These are phyloP conservation scores for Kodamaea anthophila DNA, from an alignment of 1,139 yeast genomes.

Conservation along the genomic window DNA sequence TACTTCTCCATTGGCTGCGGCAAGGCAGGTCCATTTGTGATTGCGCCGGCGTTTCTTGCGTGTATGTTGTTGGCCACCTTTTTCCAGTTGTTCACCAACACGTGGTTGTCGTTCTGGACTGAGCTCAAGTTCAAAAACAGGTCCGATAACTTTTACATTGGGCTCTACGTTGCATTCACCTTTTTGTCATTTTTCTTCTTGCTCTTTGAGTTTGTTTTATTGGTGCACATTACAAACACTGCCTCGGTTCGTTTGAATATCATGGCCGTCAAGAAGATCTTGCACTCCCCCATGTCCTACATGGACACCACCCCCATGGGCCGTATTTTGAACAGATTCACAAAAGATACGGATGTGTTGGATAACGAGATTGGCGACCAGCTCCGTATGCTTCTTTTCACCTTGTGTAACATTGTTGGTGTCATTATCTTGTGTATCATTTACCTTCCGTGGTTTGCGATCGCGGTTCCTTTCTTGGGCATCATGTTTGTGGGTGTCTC, in stretches of 20 bases:
- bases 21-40: constrained; percentile 12
- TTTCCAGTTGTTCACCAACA: constrained; percentile 58
- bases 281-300: constrained; percentile 52
- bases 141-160: constrained; percentile 60
- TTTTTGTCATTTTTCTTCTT: constrained; percentile 31
- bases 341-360: constrained; percentile 77
- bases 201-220: constrained; percentile 35
- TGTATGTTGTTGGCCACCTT: constrained; percentile 45
- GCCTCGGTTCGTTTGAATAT: constrained; percentile 37
- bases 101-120: constrained; percentile 87
- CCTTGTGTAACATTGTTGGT: constrained; percentile 53
- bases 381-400: constrained; percentile 44
- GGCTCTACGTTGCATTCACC: constrained; percentile 58
- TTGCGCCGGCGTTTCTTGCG: constrained; percentile 16
- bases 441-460: constrained; percentile 58
- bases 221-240: constrained; percentile 46
- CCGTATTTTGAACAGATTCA: constrained; percentile 60
- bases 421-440: constrained; percentile 61
- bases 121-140: constrained; percentile 44
- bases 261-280: constrained; percentile 32
- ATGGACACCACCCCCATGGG: constrained; percentile 63
- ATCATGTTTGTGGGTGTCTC: constrained; percentile 32
- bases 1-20: constrained; percentile 14
- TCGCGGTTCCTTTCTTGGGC: constrained; percentile 39
- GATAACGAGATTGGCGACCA: constrained; percentile 70